These are phyloP conservation scores for Abortiporus biennis DNA, from an alignment of 1,284 basidiomycete species.

Conservation along the genomic window DNA sequence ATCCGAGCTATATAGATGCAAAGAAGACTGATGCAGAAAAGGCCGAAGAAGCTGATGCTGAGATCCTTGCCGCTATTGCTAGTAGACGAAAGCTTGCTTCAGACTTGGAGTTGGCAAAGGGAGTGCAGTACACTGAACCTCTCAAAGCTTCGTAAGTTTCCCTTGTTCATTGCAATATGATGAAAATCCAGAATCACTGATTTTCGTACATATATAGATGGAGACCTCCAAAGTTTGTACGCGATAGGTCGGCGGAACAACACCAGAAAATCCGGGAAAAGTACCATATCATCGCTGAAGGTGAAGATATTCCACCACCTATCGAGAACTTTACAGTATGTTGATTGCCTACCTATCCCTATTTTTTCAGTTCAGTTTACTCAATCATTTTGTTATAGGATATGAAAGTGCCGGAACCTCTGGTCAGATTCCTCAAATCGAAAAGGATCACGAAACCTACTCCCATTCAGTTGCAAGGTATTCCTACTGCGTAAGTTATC, in stretches of 20 bases:
- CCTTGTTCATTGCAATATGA: slow-evolving; percentile 1
- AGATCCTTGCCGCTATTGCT: slow-evolving; percentile 88
- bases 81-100: slow-evolving; percentile 88
- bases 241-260: slow-evolving; percentile 63
- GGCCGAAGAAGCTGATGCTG: slow-evolving; percentile 83
- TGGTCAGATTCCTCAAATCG: slow-evolving; percentile 78
- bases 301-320: slow-evolving; percentile 89
- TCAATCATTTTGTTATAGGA: slow-evolving; percentile 46
- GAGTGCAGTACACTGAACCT: slow-evolving; percentile 86
- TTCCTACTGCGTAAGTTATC: slow-evolving; percentile 80
- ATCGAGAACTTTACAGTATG: slow-evolving; percentile 85
- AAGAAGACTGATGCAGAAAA: slow-evolving; percentile 82
- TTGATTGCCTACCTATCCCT: too few relatives aligned
- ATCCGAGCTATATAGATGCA: slow-evolving; percentile 50
- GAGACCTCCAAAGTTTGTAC: slow-evolving; percentile 83
- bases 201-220: slow-evolving; percentile 63
- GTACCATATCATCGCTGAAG: slow-evolving; percentile 89
- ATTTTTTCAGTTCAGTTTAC: slow-evolving; percentile 11
- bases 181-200: slow-evolving; percentile 6
- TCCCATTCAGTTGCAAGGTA: slow-evolving; percentile 96
- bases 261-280: slow-evolving; percentile 79
- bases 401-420: slow-evolving; percentile 92
- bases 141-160: slow-evolving; percentile 69
- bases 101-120: slow-evolving; percentile 89
- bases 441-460: slow-evolving; percentile 88